phyloP scores from a whole-genome alignment of 371 early-diverging fungal species.

The Mucor indicus region DNA sequence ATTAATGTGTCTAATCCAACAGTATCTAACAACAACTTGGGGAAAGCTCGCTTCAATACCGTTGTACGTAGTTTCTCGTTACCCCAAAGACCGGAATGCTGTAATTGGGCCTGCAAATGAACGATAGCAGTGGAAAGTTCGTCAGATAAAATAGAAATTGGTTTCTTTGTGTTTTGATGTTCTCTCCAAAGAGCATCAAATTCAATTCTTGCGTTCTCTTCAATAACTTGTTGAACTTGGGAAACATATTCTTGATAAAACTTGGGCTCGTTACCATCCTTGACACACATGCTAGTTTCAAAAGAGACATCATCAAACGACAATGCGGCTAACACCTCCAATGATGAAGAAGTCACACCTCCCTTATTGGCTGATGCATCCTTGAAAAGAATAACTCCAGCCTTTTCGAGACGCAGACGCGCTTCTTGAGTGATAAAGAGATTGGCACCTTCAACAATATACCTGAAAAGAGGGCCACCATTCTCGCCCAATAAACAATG shows the following conservation, averaged over 20 bases:
- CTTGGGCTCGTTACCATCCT: slow-evolving; percentile 67
- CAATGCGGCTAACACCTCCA: slow-evolving; percentile 94
- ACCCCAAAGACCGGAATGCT: slow-evolving; percentile 90
- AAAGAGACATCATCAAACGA: slow-evolving; percentile 92
- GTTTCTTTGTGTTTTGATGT: slow-evolving; percentile 66
- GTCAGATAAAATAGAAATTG: slow-evolving; percentile 88
- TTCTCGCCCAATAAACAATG: slow-evolving; percentile 69
- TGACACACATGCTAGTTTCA: slow-evolving; percentile 87
- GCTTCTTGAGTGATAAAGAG: slow-evolving; percentile 98
- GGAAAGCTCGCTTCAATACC: slow-evolving; percentile 90
- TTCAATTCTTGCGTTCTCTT: slow-evolving; percentile 91
- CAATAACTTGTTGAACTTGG: slow-evolving; percentile 89
- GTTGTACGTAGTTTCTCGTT: slow-evolving; percentile 78
- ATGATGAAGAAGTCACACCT: slow-evolving; percentile 95
- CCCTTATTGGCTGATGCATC: slow-evolving; percentile 99
- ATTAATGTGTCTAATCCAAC: slow-evolving; percentile 87
- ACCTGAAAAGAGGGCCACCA: slow-evolving; percentile 92
- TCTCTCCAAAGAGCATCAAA: slow-evolving; percentile 96
- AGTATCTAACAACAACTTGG: slow-evolving; percentile 83
- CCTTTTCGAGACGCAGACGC: slow-evolving; percentile 91
- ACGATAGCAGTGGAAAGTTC: slow-evolving; percentile 91
- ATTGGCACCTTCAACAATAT: slow-evolving; percentile 98
- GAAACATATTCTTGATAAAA: slow-evolving; percentile 93
- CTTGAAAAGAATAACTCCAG: slow-evolving; percentile 93
- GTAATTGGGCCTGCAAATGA: slow-evolving; percentile 87